Base-by-base conservation (phyloP, 2,329 filamentous ascomycete genomes). In the Paraphoma chrysanthemicola region DNA sequence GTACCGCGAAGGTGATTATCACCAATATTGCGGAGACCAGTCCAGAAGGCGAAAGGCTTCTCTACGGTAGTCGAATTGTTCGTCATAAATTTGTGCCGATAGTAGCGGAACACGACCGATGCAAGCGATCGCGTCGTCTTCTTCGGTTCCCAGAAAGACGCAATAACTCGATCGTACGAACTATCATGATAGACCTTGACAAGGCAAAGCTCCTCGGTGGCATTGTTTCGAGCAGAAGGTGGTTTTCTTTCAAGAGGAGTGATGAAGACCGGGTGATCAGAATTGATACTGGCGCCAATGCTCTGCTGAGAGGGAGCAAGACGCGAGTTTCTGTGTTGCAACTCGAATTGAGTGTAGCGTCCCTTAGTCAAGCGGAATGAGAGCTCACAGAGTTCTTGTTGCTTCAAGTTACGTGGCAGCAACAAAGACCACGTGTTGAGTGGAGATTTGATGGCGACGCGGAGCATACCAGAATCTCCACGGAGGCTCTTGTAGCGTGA, bases 91-190 rank as follows among this genome's bases (percentile, higher is more conserved):
- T 33, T 31, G 12, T 58, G 18, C 12, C 52, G 49, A 43, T 56
- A 60, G 31, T 56, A 58, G 14, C 55, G 49, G 39, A 63, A 63
- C 3, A 60, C 18, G 12, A 38, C 44, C 6, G 57, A 60, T 14
- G 42, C 52, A 12, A 60, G 23, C 5, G 54, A 54, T 39, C 56
- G 56, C 12, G 60, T 59, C 1, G 57, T 59, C 9, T 33, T 48
- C 16, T 49, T 58, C 10, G 57, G 53, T 36, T 56, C 60, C 60
- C 57, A 63, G 29, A 56, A 62, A 7, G 56, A 56, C 2, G 51
- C 6, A 3, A 51, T 31, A 23, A 14, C 17, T 4, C 11, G 3
- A 12, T 44, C 30, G 16, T 39, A 41, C 18, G 38, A 33, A 1
- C 17, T 16, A 17, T 38, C 31, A 23, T 23, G 23, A 23, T 59